Percentiles rank a stretch among this genome's conserved stretches.
phyloP scores from a whole-genome alignment of 2,329 filamentous ascomycete species.

The Aaosphaeria arxii region DNA sequence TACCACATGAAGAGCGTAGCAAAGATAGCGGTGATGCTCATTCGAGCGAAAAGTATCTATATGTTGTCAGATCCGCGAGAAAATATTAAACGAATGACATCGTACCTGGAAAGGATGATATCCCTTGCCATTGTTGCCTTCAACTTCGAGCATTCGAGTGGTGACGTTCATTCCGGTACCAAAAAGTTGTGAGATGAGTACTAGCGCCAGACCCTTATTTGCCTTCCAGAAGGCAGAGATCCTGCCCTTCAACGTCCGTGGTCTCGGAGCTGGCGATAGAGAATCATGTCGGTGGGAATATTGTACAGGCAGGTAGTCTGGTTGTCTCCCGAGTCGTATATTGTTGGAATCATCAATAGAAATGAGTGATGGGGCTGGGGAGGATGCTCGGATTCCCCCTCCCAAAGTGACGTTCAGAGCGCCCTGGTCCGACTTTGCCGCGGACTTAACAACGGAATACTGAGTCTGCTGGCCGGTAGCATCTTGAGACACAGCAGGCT shows the following conservation, averaged over 20 bases:
- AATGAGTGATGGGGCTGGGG: slow-evolving; percentile 29
- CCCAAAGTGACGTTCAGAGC: slow-evolving; percentile 18
- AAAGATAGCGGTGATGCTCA: slow-evolving; percentile 68
- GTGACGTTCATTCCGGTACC: slow-evolving; percentile 82
- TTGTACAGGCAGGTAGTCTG: slow-evolving; percentile 13
- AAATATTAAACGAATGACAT: not conserved
- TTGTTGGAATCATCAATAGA: slow-evolving; percentile 34
- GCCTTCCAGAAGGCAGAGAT: slow-evolving; percentile 52
- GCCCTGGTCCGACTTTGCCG: slow-evolving; percentile 23
- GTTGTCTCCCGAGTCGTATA: slow-evolving; percentile 21
- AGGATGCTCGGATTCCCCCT: slow-evolving; percentile 30
- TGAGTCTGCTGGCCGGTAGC: slow-evolving; percentile 4
- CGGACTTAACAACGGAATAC: slow-evolving; percentile 19
- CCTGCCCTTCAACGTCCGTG: slow-evolving; percentile 15
- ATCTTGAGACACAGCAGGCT: slow-evolving; percentile 1
- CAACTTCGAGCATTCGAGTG: slow-evolving; percentile 69
- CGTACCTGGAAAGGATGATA: slow-evolving; percentile 74
- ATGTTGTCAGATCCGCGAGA: not conserved
- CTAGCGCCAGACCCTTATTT: slow-evolving; percentile 71
- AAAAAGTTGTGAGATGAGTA: slow-evolving; percentile 75
- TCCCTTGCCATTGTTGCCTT: slow-evolving; percentile 61
- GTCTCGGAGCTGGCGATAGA: slow-evolving; percentile 17
- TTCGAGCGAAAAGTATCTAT: slow-evolving; percentile 73
- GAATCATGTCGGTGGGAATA: slow-evolving; percentile 16
- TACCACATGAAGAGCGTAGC: slow-evolving; percentile 73